Evolutionary conservation across 164 flowering plant genomes (phyloP).

Genomic region (Buxus sempervirens): DNA sequence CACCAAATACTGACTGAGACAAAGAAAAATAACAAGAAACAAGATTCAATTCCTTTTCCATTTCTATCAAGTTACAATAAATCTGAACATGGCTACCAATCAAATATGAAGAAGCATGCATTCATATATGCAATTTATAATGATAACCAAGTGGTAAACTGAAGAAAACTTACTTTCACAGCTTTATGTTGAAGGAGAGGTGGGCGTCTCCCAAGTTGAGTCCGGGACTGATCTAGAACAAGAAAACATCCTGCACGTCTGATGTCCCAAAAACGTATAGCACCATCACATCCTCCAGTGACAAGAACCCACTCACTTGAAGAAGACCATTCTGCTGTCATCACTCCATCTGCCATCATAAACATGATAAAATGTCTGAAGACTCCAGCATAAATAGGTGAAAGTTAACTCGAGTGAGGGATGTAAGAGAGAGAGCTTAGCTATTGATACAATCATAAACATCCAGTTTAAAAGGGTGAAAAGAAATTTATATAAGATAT

Average conservation of each 20-base stretch:
- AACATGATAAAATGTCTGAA: slow-evolving; percentile 5
- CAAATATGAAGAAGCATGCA: not conserved
- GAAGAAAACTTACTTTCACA: slow-evolving; percentile 44
- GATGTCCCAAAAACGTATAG: slow-evolving; percentile 98
- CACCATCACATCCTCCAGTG: slow-evolving; percentile 98
- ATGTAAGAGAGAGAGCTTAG: too few species aligned
- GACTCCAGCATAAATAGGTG: too few species aligned
- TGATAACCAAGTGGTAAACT: not conserved
- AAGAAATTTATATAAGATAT: too few species aligned
- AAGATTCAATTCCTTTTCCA: not conserved
- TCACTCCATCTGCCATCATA: slow-evolving; percentile 76
- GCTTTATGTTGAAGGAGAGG: slow-evolving; percentile 42
- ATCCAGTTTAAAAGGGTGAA: too few species aligned
- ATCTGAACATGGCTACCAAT: not conserved
- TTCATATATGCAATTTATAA: not conserved
- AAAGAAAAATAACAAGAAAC: too few species aligned
- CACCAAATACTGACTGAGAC: not conserved
- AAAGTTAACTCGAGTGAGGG: too few species aligned
- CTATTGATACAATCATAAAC: too few species aligned
- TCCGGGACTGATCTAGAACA: slow-evolving; percentile 77
- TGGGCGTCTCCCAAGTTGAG: slow-evolving; percentile 93
- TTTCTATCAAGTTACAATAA: not conserved
- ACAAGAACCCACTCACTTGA: slow-evolving; percentile 94
- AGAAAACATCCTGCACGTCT: slow-evolving; percentile 92
- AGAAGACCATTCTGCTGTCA: slow-evolving; percentile 90